phyloP scores from a whole-genome alignment of 2,329 filamentous ascomycete species.

The Ophiostoma fasciatum region DNA sequence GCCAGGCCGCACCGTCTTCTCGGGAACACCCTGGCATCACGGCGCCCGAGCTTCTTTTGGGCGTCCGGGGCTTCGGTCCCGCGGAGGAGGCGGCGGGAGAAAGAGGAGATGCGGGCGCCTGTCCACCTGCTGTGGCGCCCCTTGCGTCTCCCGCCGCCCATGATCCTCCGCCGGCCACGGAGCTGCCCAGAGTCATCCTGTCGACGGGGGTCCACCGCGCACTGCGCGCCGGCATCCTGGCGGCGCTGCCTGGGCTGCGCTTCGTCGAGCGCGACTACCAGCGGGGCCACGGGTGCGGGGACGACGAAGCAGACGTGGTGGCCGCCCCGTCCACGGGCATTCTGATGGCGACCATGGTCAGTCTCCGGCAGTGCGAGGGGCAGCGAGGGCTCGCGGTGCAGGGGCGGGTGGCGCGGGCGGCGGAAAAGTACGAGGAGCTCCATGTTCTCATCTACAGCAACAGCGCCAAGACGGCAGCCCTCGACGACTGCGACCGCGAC shows the following conservation, averaged over 20 bases:
- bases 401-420: constrained; percentile 19
- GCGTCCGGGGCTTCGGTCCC: too few relatives aligned
- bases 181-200: constrained; percentile 13
- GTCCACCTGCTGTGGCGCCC: too few relatives aligned
- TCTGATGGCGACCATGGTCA: constrained; percentile 55
- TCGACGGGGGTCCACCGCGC: constrained; percentile 12
- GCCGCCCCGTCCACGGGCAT: constrained; percentile 55
- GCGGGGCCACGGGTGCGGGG: background rate
- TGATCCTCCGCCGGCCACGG: too few relatives aligned
- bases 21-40: background rate
- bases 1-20: background rate
- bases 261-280: constrained; percentile 17
- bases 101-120: too few relatives aligned
- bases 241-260: constrained; percentile 13
- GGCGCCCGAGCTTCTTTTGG: constrained; percentile 4
- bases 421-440: constrained; percentile 49
- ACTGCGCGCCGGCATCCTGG: constrained; percentile 10
- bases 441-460: constrained; percentile 51
- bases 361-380: constrained; percentile 43
- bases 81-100: too few relatives aligned
- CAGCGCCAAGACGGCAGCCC: constrained; percentile 17
- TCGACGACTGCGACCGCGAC: too few relatives aligned
- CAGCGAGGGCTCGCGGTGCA: constrained; percentile 1
- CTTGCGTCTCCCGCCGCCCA: too few relatives aligned
- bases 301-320: constrained; percentile 47